Percentiles rank a stretch among this genome's conserved stretches.
Conservation (phyloP, 345 rosid genomes). For the Acer yangbiense region DNA sequence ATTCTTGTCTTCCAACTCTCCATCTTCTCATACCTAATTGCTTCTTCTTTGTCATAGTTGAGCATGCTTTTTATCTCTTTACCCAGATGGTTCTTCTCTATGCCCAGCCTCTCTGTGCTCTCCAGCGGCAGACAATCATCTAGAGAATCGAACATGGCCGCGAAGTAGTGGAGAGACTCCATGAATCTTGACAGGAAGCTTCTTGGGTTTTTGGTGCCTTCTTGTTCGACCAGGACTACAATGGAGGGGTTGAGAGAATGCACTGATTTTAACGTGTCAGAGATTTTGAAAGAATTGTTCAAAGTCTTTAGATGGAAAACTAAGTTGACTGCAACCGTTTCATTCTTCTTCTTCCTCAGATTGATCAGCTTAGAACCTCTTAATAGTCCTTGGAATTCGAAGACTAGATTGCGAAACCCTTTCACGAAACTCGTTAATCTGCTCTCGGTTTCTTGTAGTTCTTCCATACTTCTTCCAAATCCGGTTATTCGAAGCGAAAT, state of each 20-base stretch:
- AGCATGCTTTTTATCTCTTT: conserved; percentile 57
- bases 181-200: conserved; percentile 61
- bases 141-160: conserved; percentile 74
- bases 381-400: conserved; percentile 60
- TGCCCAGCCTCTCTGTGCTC: conserved; percentile 51
- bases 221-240: conserved; percentile 58
- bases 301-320: conserved; percentile 52
- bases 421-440: conserved; percentile 56
- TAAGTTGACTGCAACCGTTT: conserved; percentile 59
- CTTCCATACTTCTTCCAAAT: conserved; percentile 47
- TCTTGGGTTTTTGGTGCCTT: conserved; percentile 44
- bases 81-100: conserved; percentile 67
- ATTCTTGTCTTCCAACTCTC: conserved; percentile 65
- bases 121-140: conserved; percentile 63
- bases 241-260: conserved; percentile 52
- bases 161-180: conserved; percentile 64
- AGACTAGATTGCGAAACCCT: conserved; percentile 47
- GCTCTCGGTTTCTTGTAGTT: conserved; percentile 58
- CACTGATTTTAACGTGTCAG: conserved; percentile 45
- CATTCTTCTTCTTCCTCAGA: conserved; percentile 49
- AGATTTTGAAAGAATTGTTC: conserved; percentile 28
- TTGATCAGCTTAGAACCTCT: conserved; percentile 36
- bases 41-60: conserved; percentile 30
- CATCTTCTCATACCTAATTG: conserved; percentile 43
- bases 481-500: conserved; percentile 53